A percentile compares a stretch with the other conserved stretches of the same genome.
These are phyloP conservation scores for Xanthoconium purpureum DNA, from an alignment of 768 basidiomycete genomes.

Conservation along the genomic window DNA sequence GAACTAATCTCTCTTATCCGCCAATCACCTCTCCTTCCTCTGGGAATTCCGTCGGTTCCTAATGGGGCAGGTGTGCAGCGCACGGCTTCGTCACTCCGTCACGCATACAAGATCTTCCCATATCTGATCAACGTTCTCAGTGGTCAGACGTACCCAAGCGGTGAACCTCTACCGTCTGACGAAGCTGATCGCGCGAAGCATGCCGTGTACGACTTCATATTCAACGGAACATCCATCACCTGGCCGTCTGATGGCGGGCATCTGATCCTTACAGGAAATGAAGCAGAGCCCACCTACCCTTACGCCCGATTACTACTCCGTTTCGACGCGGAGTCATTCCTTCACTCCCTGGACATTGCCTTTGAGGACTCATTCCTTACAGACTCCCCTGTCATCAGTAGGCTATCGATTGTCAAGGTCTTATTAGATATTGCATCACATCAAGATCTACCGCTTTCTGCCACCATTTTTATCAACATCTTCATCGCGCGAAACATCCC, in stretches of 20 bases:
- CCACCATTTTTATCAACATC: conserved; percentile 85
- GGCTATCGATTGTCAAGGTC: conserved; percentile 80
- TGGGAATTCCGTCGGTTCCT: background rate
- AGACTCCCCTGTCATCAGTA: conserved; percentile 59
- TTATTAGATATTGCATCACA: conserved; percentile 72
- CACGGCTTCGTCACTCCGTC: conserved; percentile 40
- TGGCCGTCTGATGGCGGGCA: conserved; percentile 81
- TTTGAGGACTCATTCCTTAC: conserved; percentile 94
- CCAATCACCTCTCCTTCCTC: conserved; percentile 22
- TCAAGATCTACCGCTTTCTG: conserved; percentile 51
- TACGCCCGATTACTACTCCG: conserved; percentile 80
- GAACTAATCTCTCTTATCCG: conserved; percentile 78
- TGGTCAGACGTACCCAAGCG: conserved; percentile 85
- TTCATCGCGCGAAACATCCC: conserved; percentile 96
- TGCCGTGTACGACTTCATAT: conserved; percentile 78
- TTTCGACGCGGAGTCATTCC: conserved; percentile 91
- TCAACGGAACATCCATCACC: conserved; percentile 71
- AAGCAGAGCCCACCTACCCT: conserved; percentile 82
- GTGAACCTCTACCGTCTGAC: conserved; percentile 60
- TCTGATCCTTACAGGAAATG: conserved; percentile 71
- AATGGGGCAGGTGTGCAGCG: conserved; percentile 14
- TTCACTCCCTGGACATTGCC: conserved; percentile 90
- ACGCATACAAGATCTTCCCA: conserved; percentile 90
- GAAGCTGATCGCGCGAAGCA: conserved; percentile 69
- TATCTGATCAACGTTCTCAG: conserved; percentile 80